A percentile compares a stretch with the other conserved stretches of the same genome.
phyloP scores from a whole-genome alignment of 2,329 filamentous ascomycete genomes.

The Calonectria pseudoreteaudii region DNA sequence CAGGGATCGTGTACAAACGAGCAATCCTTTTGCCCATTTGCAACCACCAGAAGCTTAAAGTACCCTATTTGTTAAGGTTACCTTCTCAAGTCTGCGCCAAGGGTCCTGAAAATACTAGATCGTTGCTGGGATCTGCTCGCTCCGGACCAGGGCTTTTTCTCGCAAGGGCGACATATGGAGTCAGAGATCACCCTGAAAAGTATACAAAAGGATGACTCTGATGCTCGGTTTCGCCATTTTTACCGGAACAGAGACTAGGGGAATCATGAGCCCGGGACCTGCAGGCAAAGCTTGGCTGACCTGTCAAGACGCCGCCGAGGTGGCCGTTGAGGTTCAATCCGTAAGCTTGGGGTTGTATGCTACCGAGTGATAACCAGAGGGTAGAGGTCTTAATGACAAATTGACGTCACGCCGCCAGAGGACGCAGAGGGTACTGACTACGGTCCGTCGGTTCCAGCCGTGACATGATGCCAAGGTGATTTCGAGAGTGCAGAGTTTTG shows the following conservation, averaged over 20 bases:
- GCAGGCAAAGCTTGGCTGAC: conserved; percentile 9
- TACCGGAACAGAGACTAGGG: neutral
- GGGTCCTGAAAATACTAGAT: conserved; percentile 4
- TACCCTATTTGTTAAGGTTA: conserved; percentile 5
- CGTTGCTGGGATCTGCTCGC: neutral
- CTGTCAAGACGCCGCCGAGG: neutral
- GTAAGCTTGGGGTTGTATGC: conserved; percentile 11
- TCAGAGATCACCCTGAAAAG: neutral
- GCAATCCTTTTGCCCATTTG: neutral
- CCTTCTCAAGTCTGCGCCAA: neutral
- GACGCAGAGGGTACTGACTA: neutral
- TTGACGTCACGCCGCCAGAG: conserved; percentile 8
- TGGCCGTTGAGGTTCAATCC: neutral
- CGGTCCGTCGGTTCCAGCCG: conserved; percentile 18
- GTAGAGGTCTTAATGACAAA: neutral
- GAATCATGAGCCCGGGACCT: neutral
- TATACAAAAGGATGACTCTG: neutral
- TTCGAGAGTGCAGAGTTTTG: neutral
- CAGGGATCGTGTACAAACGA: conserved; percentile 15
- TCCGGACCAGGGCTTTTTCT: neutral
- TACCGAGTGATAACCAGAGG: conserved; percentile 7
- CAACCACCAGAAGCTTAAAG: conserved; percentile 1
- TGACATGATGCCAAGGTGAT: neutral
- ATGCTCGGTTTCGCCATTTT: neutral
- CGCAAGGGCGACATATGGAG: neutral